Percentiles rank a stretch among this genome's conserved stretches.
Evolutionary conservation across 1,139 yeast genomes (phyloP).

Genomic region (Debaryomyces udenii): DNA sequence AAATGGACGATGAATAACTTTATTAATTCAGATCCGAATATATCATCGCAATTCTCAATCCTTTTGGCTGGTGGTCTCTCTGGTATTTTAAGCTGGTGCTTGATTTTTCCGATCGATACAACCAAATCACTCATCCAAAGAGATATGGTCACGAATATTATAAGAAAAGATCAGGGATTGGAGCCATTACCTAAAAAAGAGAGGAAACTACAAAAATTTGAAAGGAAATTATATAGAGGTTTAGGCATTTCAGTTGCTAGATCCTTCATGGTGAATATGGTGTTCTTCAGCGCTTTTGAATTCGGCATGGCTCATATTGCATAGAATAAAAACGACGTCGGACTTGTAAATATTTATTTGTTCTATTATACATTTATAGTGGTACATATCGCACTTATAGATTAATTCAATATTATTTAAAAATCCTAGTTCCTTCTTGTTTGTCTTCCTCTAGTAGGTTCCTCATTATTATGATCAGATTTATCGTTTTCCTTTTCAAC

Average conservation of each 20-base stretch:
- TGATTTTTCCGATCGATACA: constrained; percentile 81
- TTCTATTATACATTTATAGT: constrained; percentile 7
- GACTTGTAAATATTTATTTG: not conserved
- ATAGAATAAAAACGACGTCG: constrained; percentile 15
- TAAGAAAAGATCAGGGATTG: constrained; percentile 52
- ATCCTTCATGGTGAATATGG: constrained; percentile 72
- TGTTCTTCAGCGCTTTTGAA: constrained; percentile 76
- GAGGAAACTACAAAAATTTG: constrained; percentile 38
- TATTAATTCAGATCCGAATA: constrained; percentile 32
- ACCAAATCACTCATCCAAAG: constrained; percentile 74
- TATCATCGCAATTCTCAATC: constrained; percentile 39
- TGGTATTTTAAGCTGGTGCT: constrained; percentile 73
- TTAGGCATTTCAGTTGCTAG: constrained; percentile 73
- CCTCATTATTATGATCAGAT: constrained; percentile 5
- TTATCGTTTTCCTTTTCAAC: constrained; percentile 1
- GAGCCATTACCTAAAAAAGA: constrained; percentile 34
- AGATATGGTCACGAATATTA: constrained; percentile 69
- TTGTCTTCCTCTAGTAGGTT: constrained; percentile 17
- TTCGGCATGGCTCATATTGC: constrained; percentile 57
- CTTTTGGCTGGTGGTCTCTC: constrained; percentile 76
- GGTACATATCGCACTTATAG: constrained; percentile 7
- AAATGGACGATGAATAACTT: constrained; percentile 49
- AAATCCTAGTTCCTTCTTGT: constrained; percentile 13
- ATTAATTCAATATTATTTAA: constrained; percentile 2
- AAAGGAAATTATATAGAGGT: constrained; percentile 68